Evolutionary conservation across 768 basidiomycete genomes (phyloP).

Genomic region (Heimioporus sp.): DNA sequence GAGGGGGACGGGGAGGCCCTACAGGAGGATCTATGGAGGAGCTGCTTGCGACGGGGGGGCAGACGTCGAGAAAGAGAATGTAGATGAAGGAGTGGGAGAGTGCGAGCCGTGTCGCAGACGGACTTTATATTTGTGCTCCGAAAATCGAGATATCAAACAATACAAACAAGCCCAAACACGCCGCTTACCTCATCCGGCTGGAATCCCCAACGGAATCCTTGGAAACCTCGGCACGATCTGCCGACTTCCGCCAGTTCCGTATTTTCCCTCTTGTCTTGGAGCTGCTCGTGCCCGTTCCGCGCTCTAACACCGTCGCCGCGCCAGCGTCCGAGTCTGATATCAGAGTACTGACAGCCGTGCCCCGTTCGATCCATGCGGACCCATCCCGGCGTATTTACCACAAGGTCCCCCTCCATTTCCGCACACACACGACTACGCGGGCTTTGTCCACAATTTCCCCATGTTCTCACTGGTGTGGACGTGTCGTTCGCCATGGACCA

Average conservation of each 20-base stretch:
- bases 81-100: slow-evolving; percentile 33
- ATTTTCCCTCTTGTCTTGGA: slow-evolving; percentile 15
- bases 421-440: too few relatives aligned
- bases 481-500: too few relatives aligned
- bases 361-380: too few relatives aligned
- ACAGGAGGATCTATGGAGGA: slow-evolving; percentile 27
- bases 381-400: too few relatives aligned
- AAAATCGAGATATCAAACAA: slow-evolving; percentile 28
- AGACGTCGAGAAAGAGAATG: slow-evolving; percentile 10
- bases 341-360: too few relatives aligned
- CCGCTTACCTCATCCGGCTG: slow-evolving; percentile 18
- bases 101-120: slow-evolving; percentile 23
- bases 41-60: slow-evolving; percentile 9
- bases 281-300: not conserved
- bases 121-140: slow-evolving; percentile 33
- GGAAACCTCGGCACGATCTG: slow-evolving; percentile 23
- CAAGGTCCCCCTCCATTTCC: too few relatives aligned
- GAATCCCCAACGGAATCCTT: slow-evolving; percentile 11
- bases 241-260: slow-evolving; percentile 17
- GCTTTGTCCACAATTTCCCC: too few relatives aligned
- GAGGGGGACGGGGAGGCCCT: slow-evolving; percentile 23
- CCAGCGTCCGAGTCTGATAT: too few relatives aligned
- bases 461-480: too few relatives aligned
- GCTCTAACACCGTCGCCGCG: slow-evolving; percentile 12
- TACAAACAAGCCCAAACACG: slow-evolving; percentile 27